Percentiles rank a stretch among this genome's conserved stretches.
phyloP scores from a whole-genome alignment of 441 rosid species.

The Pelargonium australe region DNA sequence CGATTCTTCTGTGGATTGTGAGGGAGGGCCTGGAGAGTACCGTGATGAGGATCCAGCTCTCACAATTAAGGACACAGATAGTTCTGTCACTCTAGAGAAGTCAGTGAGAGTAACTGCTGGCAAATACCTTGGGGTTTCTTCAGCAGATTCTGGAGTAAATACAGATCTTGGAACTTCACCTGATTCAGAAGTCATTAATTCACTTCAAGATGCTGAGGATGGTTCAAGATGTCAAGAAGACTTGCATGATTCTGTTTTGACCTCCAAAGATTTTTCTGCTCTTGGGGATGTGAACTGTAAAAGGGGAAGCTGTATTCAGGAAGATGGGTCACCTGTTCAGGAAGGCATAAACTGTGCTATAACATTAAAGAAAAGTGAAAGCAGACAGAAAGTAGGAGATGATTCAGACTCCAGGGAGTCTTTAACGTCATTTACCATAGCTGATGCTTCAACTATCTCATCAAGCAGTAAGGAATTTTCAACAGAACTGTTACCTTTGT shows the following conservation, averaged over 20 bases:
- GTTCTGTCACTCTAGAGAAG: constrained; percentile 30
- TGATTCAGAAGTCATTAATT: constrained; percentile 92
- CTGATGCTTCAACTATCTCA: constrained; percentile 31
- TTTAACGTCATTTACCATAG: constrained; percentile 22
- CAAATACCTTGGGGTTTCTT: constrained; percentile 31
- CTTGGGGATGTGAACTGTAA: constrained; percentile 26
- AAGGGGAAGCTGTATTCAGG: constrained; percentile 32
- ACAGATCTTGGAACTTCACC: constrained; percentile 87
- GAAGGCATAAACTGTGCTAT: constrained; percentile 34
- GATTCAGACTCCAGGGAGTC: constrained; percentile 24
- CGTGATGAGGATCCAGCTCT: constrained; percentile 18
- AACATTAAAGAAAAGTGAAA: constrained; percentile 35
- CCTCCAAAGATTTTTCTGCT: constrained; percentile 28
- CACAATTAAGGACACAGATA: constrained; percentile 30
- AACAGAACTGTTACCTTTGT: constrained; percentile 23
- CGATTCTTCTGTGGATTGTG: not conserved
- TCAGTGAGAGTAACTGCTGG: constrained; percentile 36
- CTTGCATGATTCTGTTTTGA: constrained; percentile 32
- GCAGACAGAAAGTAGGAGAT: constrained; percentile 27
- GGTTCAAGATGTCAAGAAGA: constrained; percentile 38
- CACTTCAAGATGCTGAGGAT: constrained; percentile 50
- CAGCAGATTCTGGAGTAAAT: constrained; percentile 29
- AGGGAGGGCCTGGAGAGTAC: constrained; percentile 2
- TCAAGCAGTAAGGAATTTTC: constrained; percentile 27
- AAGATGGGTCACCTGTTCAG: constrained; percentile 28